Percentiles rank a stretch among this genome's conserved stretches.
Evolutionary conservation across 352 stramenopile species (phyloP).

Genomic region (Globisporangium parvum): DNA sequence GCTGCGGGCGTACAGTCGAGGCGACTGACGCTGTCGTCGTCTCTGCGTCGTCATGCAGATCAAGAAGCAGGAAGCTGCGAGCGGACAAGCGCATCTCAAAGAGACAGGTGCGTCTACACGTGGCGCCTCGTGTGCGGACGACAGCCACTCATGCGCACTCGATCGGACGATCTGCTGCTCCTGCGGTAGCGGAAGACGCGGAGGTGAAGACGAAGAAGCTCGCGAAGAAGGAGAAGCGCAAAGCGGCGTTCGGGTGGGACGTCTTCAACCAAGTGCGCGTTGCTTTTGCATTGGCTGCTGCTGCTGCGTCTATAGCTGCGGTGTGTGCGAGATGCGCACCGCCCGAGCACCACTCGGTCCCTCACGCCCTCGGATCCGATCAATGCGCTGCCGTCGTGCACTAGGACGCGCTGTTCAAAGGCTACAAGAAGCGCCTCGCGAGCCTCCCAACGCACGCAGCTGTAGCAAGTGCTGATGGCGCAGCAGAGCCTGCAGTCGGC

Average conservation of each 20-base stretch:
- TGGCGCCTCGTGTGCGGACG: not conserved
- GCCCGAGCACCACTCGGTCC: not conserved
- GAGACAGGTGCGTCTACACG: constrained; percentile 41
- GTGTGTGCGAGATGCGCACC: not conserved
- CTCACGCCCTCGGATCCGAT: too few relatives aligned
- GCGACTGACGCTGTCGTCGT: not conserved
- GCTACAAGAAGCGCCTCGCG: constrained; percentile 77
- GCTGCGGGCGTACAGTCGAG: not conserved
- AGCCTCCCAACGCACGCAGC: constrained; percentile 37
- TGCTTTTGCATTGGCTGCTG: too few relatives aligned
- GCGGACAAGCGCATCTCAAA: constrained; percentile 47
- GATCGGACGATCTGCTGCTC: not conserved
- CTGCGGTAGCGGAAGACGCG: constrained; percentile 38
- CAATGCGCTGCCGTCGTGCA: not conserved
- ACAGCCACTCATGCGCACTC: constrained; percentile 1
- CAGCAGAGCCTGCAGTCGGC: constrained; percentile 10
- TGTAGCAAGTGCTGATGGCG: constrained; percentile 4
- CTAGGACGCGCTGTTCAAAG: constrained; percentile 75
- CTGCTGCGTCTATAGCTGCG: not conserved
- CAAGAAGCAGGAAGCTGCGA: constrained; percentile 36
- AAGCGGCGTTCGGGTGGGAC: constrained; percentile 79
- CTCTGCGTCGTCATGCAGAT: constrained; percentile 23
- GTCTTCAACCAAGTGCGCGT: constrained; percentile 66
- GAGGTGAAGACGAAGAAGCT: constrained; percentile 56
- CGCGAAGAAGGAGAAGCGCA: constrained; percentile 70